phyloP scores from a whole-genome alignment of 306 rosid genomes.

The Gastrolobium bilobum region DNA sequence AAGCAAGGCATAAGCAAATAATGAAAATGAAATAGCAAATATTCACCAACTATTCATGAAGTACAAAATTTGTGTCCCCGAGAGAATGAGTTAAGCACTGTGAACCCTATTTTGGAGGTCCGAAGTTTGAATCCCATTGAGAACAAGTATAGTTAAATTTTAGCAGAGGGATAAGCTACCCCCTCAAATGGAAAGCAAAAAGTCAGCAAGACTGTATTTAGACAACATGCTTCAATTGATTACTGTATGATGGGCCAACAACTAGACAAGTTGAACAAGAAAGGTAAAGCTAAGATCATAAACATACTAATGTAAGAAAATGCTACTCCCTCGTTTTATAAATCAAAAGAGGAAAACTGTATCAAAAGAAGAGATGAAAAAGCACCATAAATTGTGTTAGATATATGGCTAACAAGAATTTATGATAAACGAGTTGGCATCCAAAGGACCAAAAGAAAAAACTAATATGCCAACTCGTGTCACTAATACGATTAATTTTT shows the following conservation, averaged over 20 bases:
- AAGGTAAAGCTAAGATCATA: not conserved
- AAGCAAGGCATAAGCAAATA: slow-evolving; percentile 29
- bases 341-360: not conserved
- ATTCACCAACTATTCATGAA: slow-evolving; percentile 21
- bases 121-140: slow-evolving; percentile 19
- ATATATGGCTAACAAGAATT: slow-evolving; percentile 22
- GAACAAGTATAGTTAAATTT: slow-evolving; percentile 3
- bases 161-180: not conserved
- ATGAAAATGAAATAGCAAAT: slow-evolving; percentile 8
- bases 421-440: slow-evolving; percentile 29
- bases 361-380: slow-evolving; percentile 24
- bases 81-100: not conserved
- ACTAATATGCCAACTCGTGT: slow-evolving; percentile 23
- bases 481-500: not conserved
- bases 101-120: not conserved
- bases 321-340: not conserved
- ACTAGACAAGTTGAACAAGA: not conserved
- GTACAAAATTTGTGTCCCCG: not conserved
- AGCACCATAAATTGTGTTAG: not conserved
- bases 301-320: not conserved
- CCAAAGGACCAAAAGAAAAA: slow-evolving; percentile 29
- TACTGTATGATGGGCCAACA: not conserved
- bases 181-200: not conserved
- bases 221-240: not conserved
- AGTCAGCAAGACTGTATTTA: not conserved